Base-by-base conservation (phyloP, 805 yeast genomes). In the Wickerhamomyces xylosicus region DNA sequence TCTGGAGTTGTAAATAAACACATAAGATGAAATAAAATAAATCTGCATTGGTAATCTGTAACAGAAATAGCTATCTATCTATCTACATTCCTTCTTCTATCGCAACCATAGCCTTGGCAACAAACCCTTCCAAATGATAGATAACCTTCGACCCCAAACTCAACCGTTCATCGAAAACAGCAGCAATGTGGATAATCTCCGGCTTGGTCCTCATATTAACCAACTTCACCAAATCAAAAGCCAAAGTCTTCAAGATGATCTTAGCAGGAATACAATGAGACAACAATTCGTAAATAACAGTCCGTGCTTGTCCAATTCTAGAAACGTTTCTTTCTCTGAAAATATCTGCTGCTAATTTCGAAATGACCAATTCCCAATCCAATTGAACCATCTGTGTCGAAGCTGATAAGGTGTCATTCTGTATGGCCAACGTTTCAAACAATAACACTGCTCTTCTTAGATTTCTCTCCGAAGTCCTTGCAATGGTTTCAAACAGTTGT, bases 191-290 rank as follows among this genome's bases (percentile, higher is more conserved):
- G 10, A 83, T 72, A 28, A 85, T 63, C 6, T 59, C 64, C n/a
- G 57, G 43, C 34, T 72, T 69, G 3, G 67, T 55, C 1, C 49
- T 42, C 13, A 44, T 42, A 15, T 50, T 52, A 8, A 56, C 54
- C 11, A 45, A 46, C 14, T 56, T 51, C 35, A 76, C 43, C 38
- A 78, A 56, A 35, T 69, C 65, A 47, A 74, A 67, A 20, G 73
- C 48, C 35, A 82, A 56, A 33, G 66, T 77, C 52, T 85, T 85
- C 48, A 90, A 62, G 17, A 92, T 79, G n/a, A 77, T 63, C 41
- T 79, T 72, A 3, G 97, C 80, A 0, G 98, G 97, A 31, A 92
- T 90, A 49, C 97, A 89, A 59, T 92, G 98, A 0, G 96, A 77
- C 27, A 92, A 60, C 28, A 92, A 64, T 56, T 92, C 97, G 59